Evolutionary conservation across 495 filamentous ascomycete species (phyloP), one percentile per base, ranked within the genome.

Genomic region (Xylaria sp.): DNA sequence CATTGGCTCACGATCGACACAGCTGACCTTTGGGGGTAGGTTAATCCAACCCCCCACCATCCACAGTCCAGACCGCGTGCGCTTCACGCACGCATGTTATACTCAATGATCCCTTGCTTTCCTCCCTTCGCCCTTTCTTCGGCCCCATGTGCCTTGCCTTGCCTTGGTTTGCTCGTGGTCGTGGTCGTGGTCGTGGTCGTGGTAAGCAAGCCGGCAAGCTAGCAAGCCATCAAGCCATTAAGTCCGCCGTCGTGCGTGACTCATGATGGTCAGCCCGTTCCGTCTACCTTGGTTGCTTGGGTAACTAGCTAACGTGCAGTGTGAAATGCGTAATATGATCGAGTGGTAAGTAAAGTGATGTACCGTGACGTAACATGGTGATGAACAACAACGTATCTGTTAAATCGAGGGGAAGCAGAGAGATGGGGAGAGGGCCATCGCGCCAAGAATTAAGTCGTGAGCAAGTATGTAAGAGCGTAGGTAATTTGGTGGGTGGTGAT

Each of bases 141-240:
- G 31, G 59, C 8, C 59, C 59, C 59, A 43, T 61, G 59, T 26
- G 59, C 35, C 59, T 61, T 17, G 52, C n/a, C n/a, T n/a, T n/a
- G n/a, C n/a, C n/a, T n/a, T n/a, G n/a, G n/a, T n/a, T n/a, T n/a
- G 48, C 8, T 14, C 48, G 48, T 50, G 19, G 48, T 50, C 48
- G 12, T 50, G n/a, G 48, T 12, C 21, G 19, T n/a, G 48, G 21
- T 26, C 6, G 21, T 52, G 48, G 26, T 52, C 48, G 26, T 52
- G 48, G 26, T 26, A 15, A 55, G 17, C 26, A 55, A n/a, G n/a
- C n/a, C n/a, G n/a, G n/a, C n/a, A n/a, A n/a, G 57, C 31, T 17
- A 15, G 55, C 0, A 3, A 29, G 55, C 9, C 57, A n/a, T n/a
- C n/a, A n/a, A n/a, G n/a, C n/a, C n/a, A n/a, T n/a, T n/a, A n/a